These are phyloP conservation scores for Dendryphion nanum DNA, from an alignment of 2,329 filamentous ascomycete genomes.

Conservation along the genomic window DNA sequence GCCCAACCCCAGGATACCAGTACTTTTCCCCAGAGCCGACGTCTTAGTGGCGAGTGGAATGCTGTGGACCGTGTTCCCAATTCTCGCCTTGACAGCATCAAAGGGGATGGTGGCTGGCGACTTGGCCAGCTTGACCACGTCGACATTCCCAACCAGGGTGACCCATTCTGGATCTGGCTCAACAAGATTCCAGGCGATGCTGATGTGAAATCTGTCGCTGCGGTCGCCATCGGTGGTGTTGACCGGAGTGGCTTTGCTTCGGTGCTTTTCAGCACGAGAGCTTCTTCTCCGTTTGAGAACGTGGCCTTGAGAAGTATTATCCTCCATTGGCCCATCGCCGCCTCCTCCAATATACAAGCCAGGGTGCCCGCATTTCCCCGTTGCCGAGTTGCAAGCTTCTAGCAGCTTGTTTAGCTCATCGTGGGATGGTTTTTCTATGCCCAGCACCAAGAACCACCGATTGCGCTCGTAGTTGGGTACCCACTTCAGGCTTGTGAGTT, in stretches of 20 bases:
- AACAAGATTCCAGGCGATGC: conserved; percentile 71
- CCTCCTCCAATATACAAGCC: conserved; percentile 59
- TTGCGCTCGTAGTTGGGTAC: conserved; percentile 65
- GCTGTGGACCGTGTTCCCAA: conserved; percentile 43
- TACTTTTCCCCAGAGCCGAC: not conserved
- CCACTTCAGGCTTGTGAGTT: conserved; percentile 57
- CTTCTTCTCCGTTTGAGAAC: no score
- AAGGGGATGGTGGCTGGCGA: conserved; percentile 26
- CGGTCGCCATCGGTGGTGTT: conserved; percentile 31
- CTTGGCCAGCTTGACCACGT: conserved; percentile 11
- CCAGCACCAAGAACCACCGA: conserved; percentile 81
- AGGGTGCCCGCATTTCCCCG: conserved; percentile 63
- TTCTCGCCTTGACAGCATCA: conserved; percentile 47
- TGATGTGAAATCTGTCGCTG: conserved; percentile 75
- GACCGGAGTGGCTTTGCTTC: conserved; percentile 3
- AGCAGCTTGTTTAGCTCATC: conserved; percentile 56
- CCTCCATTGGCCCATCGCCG: conserved; percentile 29
- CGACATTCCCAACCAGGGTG: conserved; percentile 19
- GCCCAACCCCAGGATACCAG: no score
- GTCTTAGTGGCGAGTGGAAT: conserved; percentile 12
- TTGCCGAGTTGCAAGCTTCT: conserved; percentile 62
- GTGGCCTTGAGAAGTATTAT: conserved; percentile 8
- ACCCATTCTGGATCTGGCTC: conserved; percentile 27
- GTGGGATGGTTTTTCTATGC: conserved; percentile 45
- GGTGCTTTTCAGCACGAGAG: conserved; percentile 13